phyloP scores from a whole-genome alignment of 129 eudicot genomes.

The Helichrysum umbraculigerum region DNA sequence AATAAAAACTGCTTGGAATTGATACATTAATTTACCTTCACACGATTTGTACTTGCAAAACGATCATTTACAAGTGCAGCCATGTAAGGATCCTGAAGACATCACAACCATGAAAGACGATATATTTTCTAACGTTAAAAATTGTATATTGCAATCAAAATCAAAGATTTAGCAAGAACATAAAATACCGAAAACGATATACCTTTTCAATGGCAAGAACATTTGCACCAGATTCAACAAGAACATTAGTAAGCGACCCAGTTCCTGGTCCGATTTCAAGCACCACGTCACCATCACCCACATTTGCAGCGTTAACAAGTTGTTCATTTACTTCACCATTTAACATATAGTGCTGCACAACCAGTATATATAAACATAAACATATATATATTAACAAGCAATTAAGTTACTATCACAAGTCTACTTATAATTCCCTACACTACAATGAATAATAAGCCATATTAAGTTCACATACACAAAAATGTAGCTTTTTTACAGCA shows the following conservation, averaged over 20 bases:
- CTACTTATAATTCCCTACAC: background rate
- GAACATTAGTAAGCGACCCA: slow-evolving; percentile 92
- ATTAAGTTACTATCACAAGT: background rate
- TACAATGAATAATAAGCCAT: background rate
- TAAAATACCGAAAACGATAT: slow-evolving; percentile 4
- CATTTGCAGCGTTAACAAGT: slow-evolving; percentile 70
- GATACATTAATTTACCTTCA: slow-evolving; percentile 46
- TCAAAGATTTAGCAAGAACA: slow-evolving; percentile 19
- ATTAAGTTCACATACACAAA: background rate
- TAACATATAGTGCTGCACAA: slow-evolving; percentile 94
- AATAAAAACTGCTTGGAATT: background rate
- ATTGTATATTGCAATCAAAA: background rate
- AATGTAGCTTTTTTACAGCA: slow-evolving; percentile 8
- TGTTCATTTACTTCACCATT: slow-evolving; percentile 68
- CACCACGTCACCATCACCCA: slow-evolving; percentile 81
- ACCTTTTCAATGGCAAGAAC: slow-evolving; percentile 99
- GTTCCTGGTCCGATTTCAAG: slow-evolving; percentile 99
- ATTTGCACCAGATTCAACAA: slow-evolving; percentile 87
- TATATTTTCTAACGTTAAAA: background rate
- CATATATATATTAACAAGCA: slow-evolving; percentile 3
- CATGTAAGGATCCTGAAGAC: slow-evolving; percentile 80
- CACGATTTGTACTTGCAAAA: slow-evolving; percentile 57
- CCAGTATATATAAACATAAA: background rate
- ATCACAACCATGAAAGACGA: slow-evolving; percentile 20
- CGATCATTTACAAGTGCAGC: slow-evolving; percentile 84